These are phyloP conservation scores for Aquilaria yunnanensis DNA, from an alignment of 345 rosid species.

Conservation along the genomic window DNA sequence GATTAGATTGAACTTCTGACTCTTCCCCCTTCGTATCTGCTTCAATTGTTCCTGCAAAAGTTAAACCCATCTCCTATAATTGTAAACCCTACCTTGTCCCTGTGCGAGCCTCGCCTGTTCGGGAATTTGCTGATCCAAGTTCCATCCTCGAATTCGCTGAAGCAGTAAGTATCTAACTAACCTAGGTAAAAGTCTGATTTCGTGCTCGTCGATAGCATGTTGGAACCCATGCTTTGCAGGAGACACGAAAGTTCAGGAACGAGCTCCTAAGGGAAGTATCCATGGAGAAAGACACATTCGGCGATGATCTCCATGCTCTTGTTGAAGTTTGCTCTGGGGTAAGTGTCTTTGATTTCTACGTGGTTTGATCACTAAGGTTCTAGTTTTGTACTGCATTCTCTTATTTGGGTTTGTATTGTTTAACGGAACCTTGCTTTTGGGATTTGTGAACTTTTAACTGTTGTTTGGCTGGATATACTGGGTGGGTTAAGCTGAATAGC, in stretches of 20 bases:
- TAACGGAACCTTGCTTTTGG: background rate
- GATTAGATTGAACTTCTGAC: background rate
- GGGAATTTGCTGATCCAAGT: slow-evolving; percentile 31
- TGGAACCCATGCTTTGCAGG: slow-evolving; percentile 19
- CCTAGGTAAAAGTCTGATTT: background rate
- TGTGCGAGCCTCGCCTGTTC: slow-evolving; percentile 11
- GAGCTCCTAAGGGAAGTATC: slow-evolving; percentile 35
- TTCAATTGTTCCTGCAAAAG: slow-evolving; percentile 5
- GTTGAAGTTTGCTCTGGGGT: slow-evolving; percentile 34
- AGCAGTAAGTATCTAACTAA: slow-evolving; percentile 17
- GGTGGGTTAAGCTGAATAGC: too few relatives aligned
- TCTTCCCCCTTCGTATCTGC: background rate
- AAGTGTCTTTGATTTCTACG: background rate
- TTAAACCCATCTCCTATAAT: slow-evolving; percentile 14
- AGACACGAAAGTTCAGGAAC: slow-evolving; percentile 35
- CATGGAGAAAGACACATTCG: slow-evolving; percentile 32
- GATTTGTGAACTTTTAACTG: background rate
- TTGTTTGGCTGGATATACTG: too few relatives aligned
- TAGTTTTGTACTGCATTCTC: background rate
- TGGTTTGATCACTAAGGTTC: background rate
- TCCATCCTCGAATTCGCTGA: slow-evolving; percentile 40
- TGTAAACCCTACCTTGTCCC: background rate
- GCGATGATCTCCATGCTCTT: slow-evolving; percentile 28
- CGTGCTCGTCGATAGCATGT: background rate
- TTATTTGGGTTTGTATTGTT: background rate